Evolutionary conservation across 768 basidiomycete genomes (phyloP).

Genomic region (Pleurotus sapidus): DNA sequence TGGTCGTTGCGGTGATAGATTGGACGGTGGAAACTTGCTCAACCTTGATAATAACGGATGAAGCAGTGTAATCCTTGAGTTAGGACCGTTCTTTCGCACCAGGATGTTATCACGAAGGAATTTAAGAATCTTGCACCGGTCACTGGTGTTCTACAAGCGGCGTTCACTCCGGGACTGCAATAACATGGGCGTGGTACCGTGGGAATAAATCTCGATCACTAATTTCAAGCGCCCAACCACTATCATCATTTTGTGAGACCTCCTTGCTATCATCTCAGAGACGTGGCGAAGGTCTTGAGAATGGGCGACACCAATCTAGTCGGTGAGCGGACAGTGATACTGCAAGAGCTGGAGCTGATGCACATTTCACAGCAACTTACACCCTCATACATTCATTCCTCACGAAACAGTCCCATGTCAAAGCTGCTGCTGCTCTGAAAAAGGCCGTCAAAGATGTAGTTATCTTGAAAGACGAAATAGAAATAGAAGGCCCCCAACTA

Average conservation of each 20-base stretch:
- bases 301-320: conserved; percentile 40
- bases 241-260: not conserved
- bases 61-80: conserved; percentile 15
- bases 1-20: conserved; percentile 30
- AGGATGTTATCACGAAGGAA: no score
- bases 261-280: not conserved
- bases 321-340: conserved; percentile 30
- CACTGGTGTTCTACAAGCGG: no score
- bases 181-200: conserved; percentile 17
- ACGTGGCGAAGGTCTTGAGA: not conserved
- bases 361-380: conserved; percentile 58
- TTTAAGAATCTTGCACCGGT: no score
- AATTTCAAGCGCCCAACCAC: not conserved
- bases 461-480: conserved; percentile 53
- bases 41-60: conserved; percentile 8
- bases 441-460: conserved; percentile 67
- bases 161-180: no score
- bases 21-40: not conserved
- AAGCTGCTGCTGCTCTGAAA: conserved; percentile 72
- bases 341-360: not conserved
- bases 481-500: conserved; percentile 48
- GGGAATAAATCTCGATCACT: not conserved
- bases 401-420: conserved; percentile 56
- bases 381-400: conserved; percentile 76
- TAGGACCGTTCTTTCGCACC: no score